Base-by-base conservation (phyloP, 108 stramenopile genomes). In the Skeletonema potamos region DNA sequence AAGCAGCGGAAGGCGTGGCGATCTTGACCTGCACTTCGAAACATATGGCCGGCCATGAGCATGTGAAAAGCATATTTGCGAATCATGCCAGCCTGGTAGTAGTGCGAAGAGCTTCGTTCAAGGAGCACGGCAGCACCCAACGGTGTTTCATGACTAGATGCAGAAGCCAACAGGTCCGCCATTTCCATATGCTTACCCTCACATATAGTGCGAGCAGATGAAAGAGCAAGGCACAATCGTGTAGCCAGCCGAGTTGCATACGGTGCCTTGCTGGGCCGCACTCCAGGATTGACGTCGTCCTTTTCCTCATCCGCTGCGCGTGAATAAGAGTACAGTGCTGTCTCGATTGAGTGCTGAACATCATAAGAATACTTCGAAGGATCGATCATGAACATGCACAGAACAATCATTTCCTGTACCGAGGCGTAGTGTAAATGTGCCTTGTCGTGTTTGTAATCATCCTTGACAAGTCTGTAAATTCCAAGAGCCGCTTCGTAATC, bases 31-130 rank as follows among this genome's bases (percentile, higher is more conserved):
- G 88, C 89, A 51, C 88, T 85, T 62, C 91, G 88, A 73, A 91
- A 95, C 94, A 95, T 92, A 72, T 95, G 94, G 11, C 94, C 94
- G 58, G 87, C 87, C 91, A 95, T 92, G 63, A 95, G 86, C 88
- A 95, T 92, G 73, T 95, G 94, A 72, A 95, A 95, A 27, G 91
- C 87, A 81, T 87, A 95, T 55, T 95, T 95, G 54, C 94, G 87
- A 61, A 66, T 76, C 90, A 90, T 82, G 13, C 67, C 80, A 9
- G 91, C 86, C 28, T 83, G 71, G 54, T 79, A 90, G 62, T 92
- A 95, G 72, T 90, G 88, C 0, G 83, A 82, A 51, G 89, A 89
- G 13, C 83, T 75, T 62, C 92, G 94, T 79, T 95, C 94, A 65
- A 92, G 65, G 55, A 92, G 58, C 7, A 95, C 89, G 9, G 94